phyloP scores from a whole-genome alignment of 768 basidiomycete species.

The Leccinum disarticulatum region DNA sequence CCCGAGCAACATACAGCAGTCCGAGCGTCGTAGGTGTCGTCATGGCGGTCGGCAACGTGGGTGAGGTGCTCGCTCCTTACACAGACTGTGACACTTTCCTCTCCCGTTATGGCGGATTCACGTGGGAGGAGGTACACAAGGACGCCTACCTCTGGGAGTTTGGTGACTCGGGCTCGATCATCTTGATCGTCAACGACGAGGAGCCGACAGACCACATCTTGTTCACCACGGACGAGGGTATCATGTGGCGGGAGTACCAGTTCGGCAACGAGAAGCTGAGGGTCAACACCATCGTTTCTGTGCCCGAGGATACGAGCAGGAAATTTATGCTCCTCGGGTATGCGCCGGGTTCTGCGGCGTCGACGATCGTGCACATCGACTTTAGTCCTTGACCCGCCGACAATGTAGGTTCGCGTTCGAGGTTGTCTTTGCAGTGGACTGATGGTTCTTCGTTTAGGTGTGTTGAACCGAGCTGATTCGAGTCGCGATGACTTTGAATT shows the following conservation, averaged over 20 bases:
- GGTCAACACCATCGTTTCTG: constrained; percentile 78
- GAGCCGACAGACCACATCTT: constrained; percentile 85
- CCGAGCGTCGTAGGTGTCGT: constrained; percentile 90
- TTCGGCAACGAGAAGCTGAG: constrained; percentile 73
- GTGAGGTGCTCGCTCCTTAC: constrained; percentile 77
- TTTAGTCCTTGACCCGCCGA: constrained; percentile 71
- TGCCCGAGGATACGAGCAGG: constrained; percentile 87
- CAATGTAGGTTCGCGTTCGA: constrained; percentile 59
- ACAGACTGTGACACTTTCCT: constrained; percentile 92
- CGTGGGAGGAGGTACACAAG: constrained; percentile 98
- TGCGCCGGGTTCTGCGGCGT: constrained; percentile 42
- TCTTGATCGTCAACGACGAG: constrained; percentile 95
- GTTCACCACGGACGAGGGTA: constrained; percentile 88
- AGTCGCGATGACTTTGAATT: constrained; percentile 91
- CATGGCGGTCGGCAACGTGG: constrained; percentile 97
- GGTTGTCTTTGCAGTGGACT: constrained; percentile 1
- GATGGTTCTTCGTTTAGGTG: constrained; percentile 46
- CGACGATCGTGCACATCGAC: constrained; percentile 80
- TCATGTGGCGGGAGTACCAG: constrained; percentile 83
- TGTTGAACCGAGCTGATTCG: constrained; percentile 66
- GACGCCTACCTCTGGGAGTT: constrained; percentile 98
- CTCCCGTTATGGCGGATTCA: constrained; percentile 94
- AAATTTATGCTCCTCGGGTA: constrained; percentile 85
- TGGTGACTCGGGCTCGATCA: constrained; percentile 92
- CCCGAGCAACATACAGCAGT: constrained; percentile 90